A percentile compares a stretch with the other conserved stretches of the same genome.
phyloP scores from a whole-genome alignment of 495 filamentous ascomycete genomes.

The Penicillium coprophilum region DNA sequence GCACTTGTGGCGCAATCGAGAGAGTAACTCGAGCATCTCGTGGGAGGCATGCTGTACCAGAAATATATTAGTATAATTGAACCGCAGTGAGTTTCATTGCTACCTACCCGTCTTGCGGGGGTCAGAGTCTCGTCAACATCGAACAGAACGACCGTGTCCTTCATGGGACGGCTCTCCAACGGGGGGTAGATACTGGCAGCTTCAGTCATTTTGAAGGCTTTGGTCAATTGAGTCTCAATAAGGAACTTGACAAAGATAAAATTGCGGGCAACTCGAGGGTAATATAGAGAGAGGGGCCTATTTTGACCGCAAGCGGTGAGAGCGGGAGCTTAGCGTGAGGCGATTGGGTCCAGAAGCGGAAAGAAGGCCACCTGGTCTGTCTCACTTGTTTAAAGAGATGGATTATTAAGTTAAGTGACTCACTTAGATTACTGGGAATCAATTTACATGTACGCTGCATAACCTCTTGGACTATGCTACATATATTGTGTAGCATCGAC shows the following conservation, averaged over 20 bases:
- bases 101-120: constrained; percentile 65
- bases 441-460: background rate
- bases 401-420: background rate
- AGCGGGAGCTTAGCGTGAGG: constrained; percentile 21
- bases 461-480: background rate
- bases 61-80: constrained; percentile 14
- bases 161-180: constrained; percentile 75
- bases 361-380: constrained; percentile 17
- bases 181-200: constrained; percentile 65
- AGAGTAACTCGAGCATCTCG: constrained; percentile 80
- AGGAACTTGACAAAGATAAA: constrained; percentile 9
- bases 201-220: constrained; percentile 37
- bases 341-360: constrained; percentile 15
- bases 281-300: constrained; percentile 24
- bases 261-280: constrained; percentile 11
- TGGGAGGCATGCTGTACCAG: constrained; percentile 57
- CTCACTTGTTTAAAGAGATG: background rate
- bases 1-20: constrained; percentile 76
- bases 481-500: background rate
- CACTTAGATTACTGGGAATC: background rate
- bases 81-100: background rate
- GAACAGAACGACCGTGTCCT: constrained; percentile 88
- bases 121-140: constrained; percentile 92
- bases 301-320: constrained; percentile 41
- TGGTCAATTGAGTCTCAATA: constrained; percentile 1